These are phyloP conservation scores for Globisporangium okanoganense DNA, from an alignment of 352 stramenopile species.

Conservation along the genomic window DNA sequence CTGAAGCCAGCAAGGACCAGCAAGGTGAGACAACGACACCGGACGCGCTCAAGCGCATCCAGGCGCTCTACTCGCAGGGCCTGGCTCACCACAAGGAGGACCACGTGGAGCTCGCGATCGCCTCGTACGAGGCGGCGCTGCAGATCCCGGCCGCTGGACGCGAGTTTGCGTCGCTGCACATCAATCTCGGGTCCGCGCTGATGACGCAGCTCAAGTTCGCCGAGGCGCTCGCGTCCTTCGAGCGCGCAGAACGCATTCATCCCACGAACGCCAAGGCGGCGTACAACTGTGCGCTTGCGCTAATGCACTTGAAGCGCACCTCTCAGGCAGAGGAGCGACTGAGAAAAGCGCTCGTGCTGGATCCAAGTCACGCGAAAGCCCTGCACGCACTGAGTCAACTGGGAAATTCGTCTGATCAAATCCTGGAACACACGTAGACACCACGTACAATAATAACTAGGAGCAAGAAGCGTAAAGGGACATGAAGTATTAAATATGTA, in stretches of 20 bases:
- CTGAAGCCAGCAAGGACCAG: background rate
- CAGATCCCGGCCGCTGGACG: slow-evolving; percentile 22
- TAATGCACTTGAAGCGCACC: slow-evolving; percentile 31
- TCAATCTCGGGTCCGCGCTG: slow-evolving; percentile 62
- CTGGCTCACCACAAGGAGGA: slow-evolving; percentile 53
- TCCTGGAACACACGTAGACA: background rate
- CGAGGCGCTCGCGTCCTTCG: slow-evolving; percentile 35
- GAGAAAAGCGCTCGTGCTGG: slow-evolving; percentile 27
- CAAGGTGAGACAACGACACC: background rate
- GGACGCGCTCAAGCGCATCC: slow-evolving; percentile 31
- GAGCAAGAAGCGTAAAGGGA: background rate
- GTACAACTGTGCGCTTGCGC: slow-evolving; percentile 53
- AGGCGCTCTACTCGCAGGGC: slow-evolving; percentile 56
- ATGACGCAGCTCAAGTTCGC: slow-evolving; percentile 34
- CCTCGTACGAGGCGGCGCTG: slow-evolving; percentile 50
- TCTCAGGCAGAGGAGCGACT: slow-evolving; percentile 31
- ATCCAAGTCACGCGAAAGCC: slow-evolving; percentile 35
- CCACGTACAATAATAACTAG: background rate
- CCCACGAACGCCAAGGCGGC: slow-evolving; percentile 50
- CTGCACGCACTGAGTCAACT: slow-evolving; percentile 26
- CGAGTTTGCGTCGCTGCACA: slow-evolving; percentile 56
- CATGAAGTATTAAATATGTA: slow-evolving; percentile 14
- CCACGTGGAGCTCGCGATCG: slow-evolving; percentile 38
- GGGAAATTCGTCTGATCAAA: background rate
- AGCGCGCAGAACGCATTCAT: slow-evolving; percentile 43